Base-by-base conservation (phyloP, 2,329 filamentous ascomycete genomes). In the Rhinocladiella similis region DNA sequence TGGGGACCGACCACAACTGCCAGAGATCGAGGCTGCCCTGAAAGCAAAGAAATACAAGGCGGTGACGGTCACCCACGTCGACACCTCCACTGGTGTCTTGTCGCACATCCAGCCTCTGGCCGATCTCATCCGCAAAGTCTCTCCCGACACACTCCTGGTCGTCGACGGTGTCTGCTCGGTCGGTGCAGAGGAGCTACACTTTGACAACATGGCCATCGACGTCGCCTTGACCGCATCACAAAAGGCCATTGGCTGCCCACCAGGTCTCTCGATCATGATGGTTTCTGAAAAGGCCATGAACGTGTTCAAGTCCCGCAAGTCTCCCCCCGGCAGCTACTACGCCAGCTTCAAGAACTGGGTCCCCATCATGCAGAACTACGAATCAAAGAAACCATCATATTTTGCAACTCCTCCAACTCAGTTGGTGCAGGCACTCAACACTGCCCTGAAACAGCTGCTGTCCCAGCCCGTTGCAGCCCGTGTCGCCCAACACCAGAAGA, bases 281-380 rank as follows among this genome's bases (percentile, higher is more conserved):
- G 90, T 90, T 68, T 97, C 92, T 68, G 90, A 88, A 59, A 86
- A 89, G 63, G 93, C 94, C 42, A 89, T 99, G 66, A 81, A 94
- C 68, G 78, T 80, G 10, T 89, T 95, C 75, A 85, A 93, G 75
- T 83, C 80, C 67, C 84, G 94, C 71, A 93, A 93, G 79, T 87
- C 85, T 10, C 88, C 88, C 12, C 90, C 92, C 1, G 82, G 85
- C 18, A 89, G 91, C 19, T 99, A 97, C 82, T 99, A 97, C 75
- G 92, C 90, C 53, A 96, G 90, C 12, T 90, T 97, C 81, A 92
- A 91, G 81, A 97, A 97, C 77, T 99, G 94, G 94, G 79, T 92
- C 55, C 93, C 93, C 46, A 94, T 99, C 75, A 97, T 99, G 93
- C 86, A 94, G 78, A 97, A 97, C 78, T 99, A 99, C 75, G 94